Base-by-base conservation (phyloP, 169 alveolate species). In the Plasmodium yoelii region DNA sequence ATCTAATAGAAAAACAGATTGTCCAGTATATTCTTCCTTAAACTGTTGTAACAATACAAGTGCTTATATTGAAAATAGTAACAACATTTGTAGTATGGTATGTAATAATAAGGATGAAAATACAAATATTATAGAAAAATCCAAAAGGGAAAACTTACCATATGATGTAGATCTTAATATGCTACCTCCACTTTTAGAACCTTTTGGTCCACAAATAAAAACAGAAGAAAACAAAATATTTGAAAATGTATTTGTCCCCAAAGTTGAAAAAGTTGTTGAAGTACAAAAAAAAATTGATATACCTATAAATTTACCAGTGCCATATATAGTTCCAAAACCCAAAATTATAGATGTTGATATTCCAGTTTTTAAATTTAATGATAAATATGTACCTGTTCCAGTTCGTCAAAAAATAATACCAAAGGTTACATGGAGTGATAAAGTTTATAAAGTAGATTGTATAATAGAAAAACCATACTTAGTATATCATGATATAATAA, bases 311-410 rank as follows among this genome's bases (percentile, higher is more conserved):
- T 44, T 92, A 65, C 94, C 94, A 39, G 90, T 92, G 12, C 94
- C 94, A 22, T 92, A 92, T 70, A 92, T 92, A 77, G 94, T 92
- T 39, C 94, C 94, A 19, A 92, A 92, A 69, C 94, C 94, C 18
- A 88, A 88, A 67, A 87, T 92, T 19, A 89, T 92, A 49, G 93
- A 91, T 51, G 93, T 92, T 2, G 93, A 92, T 15, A 90, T 92
- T 53, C 94, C 94, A 6, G 92, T 92, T 68, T 87, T 92, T 77
- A 92, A 92, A 64, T 92, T 92, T 86, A 91, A 92, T 69, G 94
- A 92, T 75, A 91, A 87, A 47, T 92, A 82, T 77, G 93, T 92
- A 9, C 94, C 94, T 5, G 92, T 92, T 24, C 94, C 94, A 57
- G 92, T 92, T 46, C 88, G 94, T 57, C 73, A 87, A 75, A 80